Percentiles rank a stretch among this genome's conserved stretches.
Evolutionary conservation across 179 eudicot species (phyloP).

Genomic region (Beta lomatogona): DNA sequence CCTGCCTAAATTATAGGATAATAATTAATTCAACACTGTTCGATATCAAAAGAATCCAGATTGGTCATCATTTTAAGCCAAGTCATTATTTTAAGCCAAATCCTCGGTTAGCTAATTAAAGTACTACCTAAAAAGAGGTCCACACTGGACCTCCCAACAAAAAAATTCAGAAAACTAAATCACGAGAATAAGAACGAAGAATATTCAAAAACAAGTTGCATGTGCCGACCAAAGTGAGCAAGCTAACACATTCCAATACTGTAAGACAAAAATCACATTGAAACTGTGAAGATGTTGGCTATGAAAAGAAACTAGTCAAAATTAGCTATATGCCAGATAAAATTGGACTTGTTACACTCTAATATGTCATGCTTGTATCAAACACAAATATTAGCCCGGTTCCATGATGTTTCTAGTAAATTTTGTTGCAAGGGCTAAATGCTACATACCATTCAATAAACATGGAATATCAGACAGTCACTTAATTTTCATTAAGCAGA

Average conservation of each 20-base stretch:
- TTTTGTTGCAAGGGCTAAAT: background rate
- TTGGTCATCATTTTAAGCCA: background rate
- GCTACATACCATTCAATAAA: background rate
- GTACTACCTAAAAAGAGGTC: conserved; percentile 3
- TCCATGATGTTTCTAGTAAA: background rate
- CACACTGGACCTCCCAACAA: conserved; percentile 22
- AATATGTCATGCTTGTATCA: background rate
- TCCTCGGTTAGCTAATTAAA: conserved; percentile 5
- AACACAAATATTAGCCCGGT: background rate
- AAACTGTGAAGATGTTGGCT: background rate
- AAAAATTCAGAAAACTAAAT: background rate
- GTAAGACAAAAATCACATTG: background rate
- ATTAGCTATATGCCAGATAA: background rate
- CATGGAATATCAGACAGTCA: background rate
- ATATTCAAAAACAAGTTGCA: background rate
- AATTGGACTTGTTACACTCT: background rate
- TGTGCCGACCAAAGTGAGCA: background rate
- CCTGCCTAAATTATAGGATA: conserved; percentile 19
- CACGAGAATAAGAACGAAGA: background rate
- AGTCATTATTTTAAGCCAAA: background rate
- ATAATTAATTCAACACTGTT: conserved; percentile 17
- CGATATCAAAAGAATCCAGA: background rate
- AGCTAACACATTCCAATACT: conserved; percentile 5
- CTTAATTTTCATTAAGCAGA: background rate
- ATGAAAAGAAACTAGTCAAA: background rate